Conservation (phyloP, 805 yeast species). For the Cyberlindnera maclurae region DNA sequence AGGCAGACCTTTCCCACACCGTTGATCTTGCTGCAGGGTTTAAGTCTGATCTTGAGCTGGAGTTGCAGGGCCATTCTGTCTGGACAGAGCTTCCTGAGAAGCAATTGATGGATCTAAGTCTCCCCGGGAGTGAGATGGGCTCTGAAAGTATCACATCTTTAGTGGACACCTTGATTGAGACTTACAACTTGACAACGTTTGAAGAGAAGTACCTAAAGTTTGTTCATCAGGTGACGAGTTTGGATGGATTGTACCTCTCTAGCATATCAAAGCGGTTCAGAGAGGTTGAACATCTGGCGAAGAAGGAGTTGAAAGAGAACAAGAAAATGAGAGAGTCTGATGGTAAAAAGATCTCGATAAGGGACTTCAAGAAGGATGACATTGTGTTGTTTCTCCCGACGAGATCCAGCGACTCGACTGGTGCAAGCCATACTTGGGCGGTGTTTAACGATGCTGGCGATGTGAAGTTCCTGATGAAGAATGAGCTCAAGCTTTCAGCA, state of each 20-base stretch:
- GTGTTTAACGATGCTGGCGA: slow-evolving; percentile 83
- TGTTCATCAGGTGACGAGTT: slow-evolving; percentile 19
- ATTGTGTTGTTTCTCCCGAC: slow-evolving; percentile 84
- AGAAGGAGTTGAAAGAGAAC: slow-evolving; percentile 72
- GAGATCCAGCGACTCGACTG: slow-evolving; percentile 9
- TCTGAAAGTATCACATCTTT: slow-evolving; percentile 14
- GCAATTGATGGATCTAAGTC: slow-evolving; percentile 9
- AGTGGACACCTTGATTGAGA: slow-evolving; percentile 13
- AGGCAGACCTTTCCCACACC: slow-evolving; percentile 30
- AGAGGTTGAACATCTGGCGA: slow-evolving; percentile 87
- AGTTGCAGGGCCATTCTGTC: slow-evolving; percentile 31
- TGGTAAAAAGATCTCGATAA: slow-evolving; percentile 54
- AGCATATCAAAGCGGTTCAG: slow-evolving; percentile 67
- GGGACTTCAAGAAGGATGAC: slow-evolving; percentile 64
- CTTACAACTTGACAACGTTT: slow-evolving; percentile 19
- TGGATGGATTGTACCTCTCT: slow-evolving; percentile 27
- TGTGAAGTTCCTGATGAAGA: slow-evolving; percentile 70
- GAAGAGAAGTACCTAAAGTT: slow-evolving; percentile 22
- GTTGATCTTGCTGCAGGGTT: slow-evolving; percentile 35
- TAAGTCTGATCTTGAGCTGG: slow-evolving; percentile 29
- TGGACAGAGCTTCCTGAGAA: slow-evolving; percentile 39
- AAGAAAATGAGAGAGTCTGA: slow-evolving; percentile 41
- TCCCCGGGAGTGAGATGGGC: slow-evolving; percentile 4
- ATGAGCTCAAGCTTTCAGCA: slow-evolving; percentile 10
- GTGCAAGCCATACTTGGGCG: slow-evolving; percentile 53